Evolutionary conservation across 1,139 yeast species (phyloP), one percentile per base, ranked within the genome.

Genomic region (Arxiozyma bovina): DNA sequence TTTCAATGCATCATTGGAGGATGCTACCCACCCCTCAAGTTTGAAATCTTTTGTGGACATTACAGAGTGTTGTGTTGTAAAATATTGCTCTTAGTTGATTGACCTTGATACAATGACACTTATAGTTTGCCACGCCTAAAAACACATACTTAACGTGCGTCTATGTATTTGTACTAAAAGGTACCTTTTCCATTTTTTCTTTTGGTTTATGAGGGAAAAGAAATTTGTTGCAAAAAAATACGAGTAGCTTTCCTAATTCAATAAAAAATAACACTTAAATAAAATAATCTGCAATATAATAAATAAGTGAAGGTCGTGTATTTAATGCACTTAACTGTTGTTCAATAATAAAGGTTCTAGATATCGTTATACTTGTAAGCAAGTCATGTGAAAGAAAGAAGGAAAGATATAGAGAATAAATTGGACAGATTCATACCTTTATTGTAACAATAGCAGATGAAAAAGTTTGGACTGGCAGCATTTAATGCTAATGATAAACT

Each of bases 1-100:
- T 51, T 77, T 75, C 23, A 87, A 69, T 0, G 82, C 84, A 11
- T 82, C 84, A 56, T 82, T 87, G 48, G 95, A 78, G 17, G 86
- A 81, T 5, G 71, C 64, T 0, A 89, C 83, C 93, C 93, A 86
- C 18, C 76, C 68, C 58, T 82, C 87, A 1, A 90, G 77, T 50
- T 71, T 68, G 55, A 68, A 71, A 51, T 64, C 66, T 17, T 52
- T 48, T 18, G 43, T n/a, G 20, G 42, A 46, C 42, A 38, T 46
- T 7, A 22, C 18, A 12, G 42, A 34, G 15, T 25, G 11, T 30
- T 34, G 17, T 18, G 9, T 45, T 18, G 12, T 34, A 15, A 34
- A 34, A 34, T 34, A 15, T 9, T 6, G 11, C 30, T 27, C 11
- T 8, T 27, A 8, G 30, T 27, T 11, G 30, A 6, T 27, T 11